Conservation (phyloP, 495 filamentous ascomycete species). For the Aspergillus coremiiformis region DNA sequence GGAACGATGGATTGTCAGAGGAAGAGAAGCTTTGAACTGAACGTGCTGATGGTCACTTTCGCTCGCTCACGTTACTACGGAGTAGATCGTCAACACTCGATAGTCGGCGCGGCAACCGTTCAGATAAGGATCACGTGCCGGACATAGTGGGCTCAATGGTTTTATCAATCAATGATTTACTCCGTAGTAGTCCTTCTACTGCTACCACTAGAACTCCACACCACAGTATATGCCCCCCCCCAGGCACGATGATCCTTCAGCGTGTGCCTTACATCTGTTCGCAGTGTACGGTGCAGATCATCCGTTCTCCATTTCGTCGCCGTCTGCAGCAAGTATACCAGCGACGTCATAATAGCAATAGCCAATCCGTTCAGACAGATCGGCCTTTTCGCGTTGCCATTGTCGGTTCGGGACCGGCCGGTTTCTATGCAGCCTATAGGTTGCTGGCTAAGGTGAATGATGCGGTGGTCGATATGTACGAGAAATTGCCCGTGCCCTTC, state of each 20-base stretch:
- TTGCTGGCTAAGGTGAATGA: conserved; percentile 65
- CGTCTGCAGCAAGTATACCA: conserved; percentile 8
- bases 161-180: too few species aligned
- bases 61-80: background rate
- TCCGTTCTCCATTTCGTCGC: conserved; percentile 8
- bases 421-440: conserved; percentile 88
- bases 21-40: background rate
- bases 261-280: conserved; percentile 27
- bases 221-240: background rate
- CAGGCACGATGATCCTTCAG: conserved; percentile 22
- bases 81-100: conserved; percentile 24
- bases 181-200: too few species aligned
- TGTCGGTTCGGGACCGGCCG: conserved; percentile 90
- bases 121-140: conserved; percentile 27
- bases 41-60: background rate
- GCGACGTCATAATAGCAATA: conserved; percentile 30
- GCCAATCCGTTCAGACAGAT: conserved; percentile 31
- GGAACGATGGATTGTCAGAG: conserved; percentile 19
- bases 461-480: conserved; percentile 89
- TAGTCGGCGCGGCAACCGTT: conserved; percentile 30
- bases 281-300: conserved; percentile 24
- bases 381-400: conserved; percentile 71
- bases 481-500: conserved; percentile 85
- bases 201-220: background rate
- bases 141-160: too few species aligned